A percentile compares a stretch with the other conserved stretches of the same genome.
phyloP scores from a whole-genome alignment of 306 rosid genomes.

The Lupinus albus region DNA sequence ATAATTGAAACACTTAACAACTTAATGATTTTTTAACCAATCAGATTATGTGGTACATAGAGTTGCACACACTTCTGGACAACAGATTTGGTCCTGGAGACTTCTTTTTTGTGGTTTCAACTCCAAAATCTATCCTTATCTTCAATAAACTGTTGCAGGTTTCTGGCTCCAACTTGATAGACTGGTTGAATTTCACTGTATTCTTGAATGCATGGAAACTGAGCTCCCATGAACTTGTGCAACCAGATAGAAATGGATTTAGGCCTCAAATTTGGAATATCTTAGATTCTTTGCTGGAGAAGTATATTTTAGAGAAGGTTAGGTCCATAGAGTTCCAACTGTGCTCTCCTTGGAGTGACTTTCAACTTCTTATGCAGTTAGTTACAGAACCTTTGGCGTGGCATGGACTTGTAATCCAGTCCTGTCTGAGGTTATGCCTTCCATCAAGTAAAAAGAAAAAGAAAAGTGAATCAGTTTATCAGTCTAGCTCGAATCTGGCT shows the following conservation, averaged over 20 bases:
- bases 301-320: constrained; percentile 55
- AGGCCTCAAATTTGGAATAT: constrained; percentile 58
- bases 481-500: constrained; percentile 49
- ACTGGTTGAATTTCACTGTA: constrained; percentile 87
- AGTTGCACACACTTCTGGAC: no score
- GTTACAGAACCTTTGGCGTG: constrained; percentile 91
- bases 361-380: constrained; percentile 67
- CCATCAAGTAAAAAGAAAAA: constrained; percentile 91
- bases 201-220: constrained; percentile 84
- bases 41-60: no score
- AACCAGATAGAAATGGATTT: constrained; percentile 48
- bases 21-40: no score
- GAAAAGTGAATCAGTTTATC: constrained; percentile 68
- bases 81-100: no score
- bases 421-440: constrained; percentile 70
- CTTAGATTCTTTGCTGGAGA: constrained; percentile 73
- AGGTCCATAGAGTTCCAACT: constrained; percentile 52
- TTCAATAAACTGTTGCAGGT: constrained; percentile 57
- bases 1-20: no score
- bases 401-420: constrained; percentile 85
- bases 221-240: constrained; percentile 63
- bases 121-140: constrained; percentile 29
- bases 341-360: constrained; percentile 55
- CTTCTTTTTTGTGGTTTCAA: no score
- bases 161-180: constrained; percentile 69